Evolutionary conservation across 371 early-diverging fungal genomes (phyloP), one percentile per base, ranked within the genome.

Genomic region (Rhizopus arrhizus): DNA sequence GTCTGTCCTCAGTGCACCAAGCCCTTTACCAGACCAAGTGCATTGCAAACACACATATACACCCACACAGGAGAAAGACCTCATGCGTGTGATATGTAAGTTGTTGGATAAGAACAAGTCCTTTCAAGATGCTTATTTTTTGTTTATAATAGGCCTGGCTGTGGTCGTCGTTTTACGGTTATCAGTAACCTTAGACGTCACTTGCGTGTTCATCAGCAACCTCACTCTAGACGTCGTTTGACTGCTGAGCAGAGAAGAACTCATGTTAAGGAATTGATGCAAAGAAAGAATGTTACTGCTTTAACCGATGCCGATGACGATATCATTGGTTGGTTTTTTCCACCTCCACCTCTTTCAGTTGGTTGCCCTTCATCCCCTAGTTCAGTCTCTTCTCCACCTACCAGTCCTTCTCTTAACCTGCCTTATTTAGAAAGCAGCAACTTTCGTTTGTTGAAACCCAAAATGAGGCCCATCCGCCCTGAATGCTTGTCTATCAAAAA

Each of bases 21-120:
- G 54, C 59, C 73, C 10, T 94, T 94, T 63, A 84, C 84, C 45
- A 85, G 91, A 16, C 94, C 94, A 0, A 89, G 90, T 41, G 85
- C 89, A 4, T 70, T 90, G 2, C 68, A 75, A 5, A 89, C 90
- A 5, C 92, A 92, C 62, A 78, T 79, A 29, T 81, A 84, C 61
- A 85, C 89, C 1, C 93, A 93, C 61, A 91, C 93, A 3, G 91
- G 91, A 5, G 91, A 91, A 59, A 85, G 85, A 54, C 93, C 91
- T 5, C 85, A 85, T 69, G 68, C 73, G 49, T 92, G 91, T 63
- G 66, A 68, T 3, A 73, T 70, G 62, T 73, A 73, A 58, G 22
- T 22, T 0, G 22, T 22, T 22, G 22, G 22, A 36, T 8, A 16
- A 32, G 12, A 22, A 22, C 22, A 22, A 22, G 22, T 22, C 22